These are phyloP conservation scores for Dendrothele bispora DNA, from an alignment of 768 basidiomycete genomes.

Conservation along the genomic window DNA sequence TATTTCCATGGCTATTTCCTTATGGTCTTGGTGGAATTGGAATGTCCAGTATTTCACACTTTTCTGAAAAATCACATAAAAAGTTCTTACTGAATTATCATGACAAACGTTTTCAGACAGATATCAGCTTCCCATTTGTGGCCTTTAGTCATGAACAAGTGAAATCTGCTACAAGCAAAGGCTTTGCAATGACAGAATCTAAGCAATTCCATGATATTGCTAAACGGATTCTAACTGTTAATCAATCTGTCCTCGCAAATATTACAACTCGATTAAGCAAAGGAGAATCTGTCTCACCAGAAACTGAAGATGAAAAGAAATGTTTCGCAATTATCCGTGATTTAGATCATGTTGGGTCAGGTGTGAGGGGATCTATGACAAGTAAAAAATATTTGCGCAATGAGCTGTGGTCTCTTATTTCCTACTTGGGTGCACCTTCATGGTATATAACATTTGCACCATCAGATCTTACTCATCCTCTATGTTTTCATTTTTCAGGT, in stretches of 20 bases:
- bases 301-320: constrained; percentile 16
- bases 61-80: constrained; percentile 21
- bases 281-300: constrained; percentile 13
- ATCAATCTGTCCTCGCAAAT: constrained; percentile 9
- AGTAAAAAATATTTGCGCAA: no score
- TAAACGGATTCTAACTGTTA: constrained; percentile 10
- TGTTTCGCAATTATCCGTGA: constrained; percentile 23
- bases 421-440: no score
- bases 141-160: constrained; percentile 33
- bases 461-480: no score
- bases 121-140: constrained; percentile 29
- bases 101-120: constrained; percentile 35
- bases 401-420: no score
- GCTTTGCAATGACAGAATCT: no score
- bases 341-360: constrained; percentile 28
- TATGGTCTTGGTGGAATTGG: constrained; percentile 31
- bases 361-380: no score
- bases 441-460: no score
- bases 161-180: constrained; percentile 12
- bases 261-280: constrained; percentile 2
- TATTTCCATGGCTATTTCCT: no score
- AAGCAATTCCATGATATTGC: constrained; percentile 14
- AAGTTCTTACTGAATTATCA: constrained; percentile 29
- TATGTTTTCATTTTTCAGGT: neutral
- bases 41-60: neutral